phyloP scores from a whole-genome alignment of 371 early-diverging fungal species.

The Apophysomyces variabilis region DNA sequence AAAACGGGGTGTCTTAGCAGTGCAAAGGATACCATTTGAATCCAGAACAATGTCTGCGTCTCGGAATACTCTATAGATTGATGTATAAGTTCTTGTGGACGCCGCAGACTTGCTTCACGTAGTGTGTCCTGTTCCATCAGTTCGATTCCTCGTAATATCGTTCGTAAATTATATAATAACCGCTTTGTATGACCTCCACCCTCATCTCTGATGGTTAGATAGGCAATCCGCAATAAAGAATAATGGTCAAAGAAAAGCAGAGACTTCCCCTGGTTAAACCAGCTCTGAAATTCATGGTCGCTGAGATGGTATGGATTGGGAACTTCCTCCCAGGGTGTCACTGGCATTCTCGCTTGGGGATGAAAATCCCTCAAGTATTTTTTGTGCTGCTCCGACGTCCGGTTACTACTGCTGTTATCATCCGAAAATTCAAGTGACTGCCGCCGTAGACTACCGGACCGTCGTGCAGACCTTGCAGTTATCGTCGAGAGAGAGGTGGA shows the following conservation, averaged over 20 bases:
- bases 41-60: slow-evolving; percentile 47
- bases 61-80: slow-evolving; percentile 34
- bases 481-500: background rate
- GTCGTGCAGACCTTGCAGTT: slow-evolving; percentile 10
- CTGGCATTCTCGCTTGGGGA: slow-evolving; percentile 22
- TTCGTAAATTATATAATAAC: slow-evolving; percentile 18
- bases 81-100: slow-evolving; percentile 15
- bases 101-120: slow-evolving; percentile 14
- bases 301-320: slow-evolving; percentile 35
- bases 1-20: slow-evolving; percentile 37
- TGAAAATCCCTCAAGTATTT: background rate
- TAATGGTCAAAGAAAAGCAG: slow-evolving; percentile 40
- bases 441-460: background rate
- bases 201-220: slow-evolving; percentile 22
- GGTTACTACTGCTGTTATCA: slow-evolving; percentile 4
- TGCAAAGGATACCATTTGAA: slow-evolving; percentile 46
- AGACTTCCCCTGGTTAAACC: slow-evolving; percentile 24
- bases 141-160: slow-evolving; percentile 23
- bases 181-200: slow-evolving; percentile 14
- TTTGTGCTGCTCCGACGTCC: background rate
- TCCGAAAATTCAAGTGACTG: slow-evolving; percentile 1
- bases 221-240: slow-evolving; percentile 34
- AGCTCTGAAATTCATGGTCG: slow-evolving; percentile 31
- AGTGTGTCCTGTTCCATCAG: slow-evolving; percentile 20
- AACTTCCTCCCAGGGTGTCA: slow-evolving; percentile 41